Evolutionary conservation across 2,329 filamentous ascomycete species (phyloP).

Genomic region (Penicillium capsulatum): DNA sequence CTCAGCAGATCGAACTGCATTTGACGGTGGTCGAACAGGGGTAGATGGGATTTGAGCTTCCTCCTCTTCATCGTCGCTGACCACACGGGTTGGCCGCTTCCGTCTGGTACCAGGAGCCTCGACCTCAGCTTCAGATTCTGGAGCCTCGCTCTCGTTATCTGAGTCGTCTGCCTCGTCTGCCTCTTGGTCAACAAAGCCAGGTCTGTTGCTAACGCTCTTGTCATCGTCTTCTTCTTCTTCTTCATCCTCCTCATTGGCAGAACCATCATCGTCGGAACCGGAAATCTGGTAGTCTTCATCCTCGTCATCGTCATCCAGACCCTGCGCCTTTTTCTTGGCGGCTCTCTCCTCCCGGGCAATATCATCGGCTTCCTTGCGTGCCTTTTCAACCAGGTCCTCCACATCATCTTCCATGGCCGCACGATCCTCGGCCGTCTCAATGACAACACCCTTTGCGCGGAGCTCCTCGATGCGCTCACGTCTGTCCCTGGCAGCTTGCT

Average conservation of each 20-base stretch:
- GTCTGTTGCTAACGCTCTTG: conserved; percentile 15
- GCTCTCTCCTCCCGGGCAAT: conserved; percentile 73
- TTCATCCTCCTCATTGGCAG: conserved; percentile 37
- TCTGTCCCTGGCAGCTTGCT: conserved; percentile 74
- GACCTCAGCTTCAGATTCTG: conserved; percentile 41
- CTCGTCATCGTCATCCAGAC: conserved; percentile 54
- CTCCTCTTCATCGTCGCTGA: conserved; percentile 64
- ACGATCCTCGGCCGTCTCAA: conserved; percentile 83
- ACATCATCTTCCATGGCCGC: conserved; percentile 76
- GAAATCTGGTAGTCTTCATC: conserved; percentile 45
- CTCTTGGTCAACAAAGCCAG: conserved; percentile 25
- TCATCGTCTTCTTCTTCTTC: conserved; percentile 32
- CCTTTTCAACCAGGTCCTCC: conserved; percentile 83
- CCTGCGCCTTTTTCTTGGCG: conserved; percentile 60
- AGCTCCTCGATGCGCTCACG: conserved; percentile 73
- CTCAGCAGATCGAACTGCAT: conserved; percentile 30
- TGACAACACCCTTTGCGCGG: conserved; percentile 70
- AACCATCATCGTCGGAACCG: conserved; percentile 44
- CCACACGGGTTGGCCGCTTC: conserved; percentile 53
- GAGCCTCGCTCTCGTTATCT: conserved; percentile 23
- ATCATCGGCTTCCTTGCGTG: conserved; percentile 72
- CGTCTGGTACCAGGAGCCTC: conserved; percentile 47
- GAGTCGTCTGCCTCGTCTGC: conserved; percentile 45
- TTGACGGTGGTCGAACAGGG: conserved; percentile 29
- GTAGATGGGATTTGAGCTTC: conserved; percentile 35